These are phyloP conservation scores for Aspergillus sp. DNA, from an alignment of 2,329 filamentous ascomycete species.

Conservation along the genomic window DNA sequence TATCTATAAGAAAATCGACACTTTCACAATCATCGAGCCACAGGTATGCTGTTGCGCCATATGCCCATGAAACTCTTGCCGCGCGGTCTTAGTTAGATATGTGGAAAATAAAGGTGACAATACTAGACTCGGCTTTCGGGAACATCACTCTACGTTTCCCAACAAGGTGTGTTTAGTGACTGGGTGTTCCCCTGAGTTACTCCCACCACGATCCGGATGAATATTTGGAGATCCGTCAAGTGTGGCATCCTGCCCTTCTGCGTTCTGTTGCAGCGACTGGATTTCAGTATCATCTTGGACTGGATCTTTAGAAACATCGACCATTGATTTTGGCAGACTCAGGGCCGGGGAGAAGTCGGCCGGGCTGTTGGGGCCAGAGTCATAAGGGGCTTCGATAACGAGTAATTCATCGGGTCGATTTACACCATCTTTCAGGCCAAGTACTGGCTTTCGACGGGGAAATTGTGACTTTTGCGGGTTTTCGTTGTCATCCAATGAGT, in stretches of 20 bases:
- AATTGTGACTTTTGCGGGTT: constrained; percentile 49
- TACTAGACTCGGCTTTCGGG: not conserved
- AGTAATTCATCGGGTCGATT: constrained; percentile 54
- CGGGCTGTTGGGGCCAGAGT: constrained; percentile 54
- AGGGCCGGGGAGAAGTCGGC: constrained; percentile 22
- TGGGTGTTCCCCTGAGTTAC: not conserved
- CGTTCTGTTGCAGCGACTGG: not conserved
- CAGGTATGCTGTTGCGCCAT: not conserved
- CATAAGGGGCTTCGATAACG: constrained; percentile 64
- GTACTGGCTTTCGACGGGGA: constrained; percentile 47
- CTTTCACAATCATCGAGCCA: not conserved
- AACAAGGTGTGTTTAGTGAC: not conserved
- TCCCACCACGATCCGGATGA: not conserved
- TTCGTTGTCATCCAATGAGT: constrained; percentile 30
- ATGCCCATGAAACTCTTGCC: not conserved
- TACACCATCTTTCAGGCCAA: constrained; percentile 32
- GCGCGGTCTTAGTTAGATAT: not conserved
- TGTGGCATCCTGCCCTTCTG: not conserved
- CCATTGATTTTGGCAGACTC: constrained; percentile 14
- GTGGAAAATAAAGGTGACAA: not conserved
- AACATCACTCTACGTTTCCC: not conserved
- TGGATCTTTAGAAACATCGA: not conserved
- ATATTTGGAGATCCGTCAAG: not conserved
- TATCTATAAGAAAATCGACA: not conserved
- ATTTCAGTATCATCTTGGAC: not conserved